These are phyloP conservation scores for Neofusicoccum sp. DNA, from an alignment of 2,329 filamentous ascomycete species.

Conservation along the genomic window DNA sequence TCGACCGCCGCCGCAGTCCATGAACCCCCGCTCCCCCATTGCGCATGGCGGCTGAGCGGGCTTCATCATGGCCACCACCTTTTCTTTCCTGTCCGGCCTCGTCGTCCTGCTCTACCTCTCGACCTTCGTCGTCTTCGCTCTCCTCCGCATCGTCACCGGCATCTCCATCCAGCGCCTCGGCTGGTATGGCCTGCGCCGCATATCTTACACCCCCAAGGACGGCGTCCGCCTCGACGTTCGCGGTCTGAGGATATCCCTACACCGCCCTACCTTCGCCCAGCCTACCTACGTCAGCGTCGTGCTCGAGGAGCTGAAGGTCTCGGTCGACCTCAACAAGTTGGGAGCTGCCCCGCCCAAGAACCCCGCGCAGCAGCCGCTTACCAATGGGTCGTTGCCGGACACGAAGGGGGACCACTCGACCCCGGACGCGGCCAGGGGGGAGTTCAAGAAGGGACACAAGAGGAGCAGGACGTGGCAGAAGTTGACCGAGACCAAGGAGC, in stretches of 20 bases:
- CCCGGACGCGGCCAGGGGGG: slow-evolving; percentile 35
- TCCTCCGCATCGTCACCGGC: slow-evolving; percentile 88
- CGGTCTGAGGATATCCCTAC: slow-evolving; percentile 82
- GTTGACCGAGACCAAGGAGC: slow-evolving; percentile 78
- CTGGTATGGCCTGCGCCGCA: slow-evolving; percentile 85
- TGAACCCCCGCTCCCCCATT: neutral
- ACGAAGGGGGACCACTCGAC: slow-evolving; percentile 27
- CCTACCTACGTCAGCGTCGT: slow-evolving; percentile 95
- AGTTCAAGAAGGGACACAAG: slow-evolving; percentile 26
- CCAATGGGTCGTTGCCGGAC: slow-evolving; percentile 10
- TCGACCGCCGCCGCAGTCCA: neutral
- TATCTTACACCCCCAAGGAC: slow-evolving; percentile 87
- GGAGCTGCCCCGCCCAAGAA: slow-evolving; percentile 36
- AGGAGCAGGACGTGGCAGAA: slow-evolving; percentile 79
- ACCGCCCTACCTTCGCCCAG: slow-evolving; percentile 94
- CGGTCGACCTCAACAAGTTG: slow-evolving; percentile 73
- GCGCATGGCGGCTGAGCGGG: slow-evolving; percentile 28
- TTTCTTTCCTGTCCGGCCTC: slow-evolving; percentile 80
- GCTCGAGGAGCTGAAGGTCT: slow-evolving; percentile 81
- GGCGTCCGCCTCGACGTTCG: slow-evolving; percentile 88
- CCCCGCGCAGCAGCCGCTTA: neutral
- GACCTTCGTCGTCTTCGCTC: slow-evolving; percentile 90
- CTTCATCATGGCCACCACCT: slow-evolving; percentile 47
- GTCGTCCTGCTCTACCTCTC: slow-evolving; percentile 84
- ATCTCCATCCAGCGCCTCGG: slow-evolving; percentile 95